Conservation (phyloP, 164 flowering plant species). For the Tetracentron sinense region DNA sequence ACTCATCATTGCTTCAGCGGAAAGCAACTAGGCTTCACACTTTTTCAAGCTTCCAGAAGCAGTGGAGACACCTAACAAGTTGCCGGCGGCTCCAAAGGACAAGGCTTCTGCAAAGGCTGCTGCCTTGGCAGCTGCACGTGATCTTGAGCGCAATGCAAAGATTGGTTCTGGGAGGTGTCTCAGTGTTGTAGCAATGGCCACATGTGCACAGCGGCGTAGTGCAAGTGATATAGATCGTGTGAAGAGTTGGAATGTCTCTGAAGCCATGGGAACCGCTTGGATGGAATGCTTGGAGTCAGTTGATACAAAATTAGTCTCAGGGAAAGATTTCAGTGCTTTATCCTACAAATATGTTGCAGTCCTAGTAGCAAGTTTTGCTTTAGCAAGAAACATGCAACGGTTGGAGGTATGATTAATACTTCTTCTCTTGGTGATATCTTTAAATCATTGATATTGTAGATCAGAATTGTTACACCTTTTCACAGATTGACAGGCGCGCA, state of each 20-base stretch:
- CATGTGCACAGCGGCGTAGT: conserved; percentile 88
- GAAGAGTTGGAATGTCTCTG: conserved; percentile 83
- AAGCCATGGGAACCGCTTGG: conserved; percentile 99
- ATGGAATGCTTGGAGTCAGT: conserved; percentile 88
- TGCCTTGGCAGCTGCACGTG: conserved; percentile 98
- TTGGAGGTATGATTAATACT: conserved; percentile 57
- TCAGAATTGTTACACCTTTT: conserved; percentile 7
- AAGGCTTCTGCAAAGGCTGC: conserved; percentile 99
- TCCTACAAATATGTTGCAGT: conserved; percentile 90
- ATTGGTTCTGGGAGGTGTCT: conserved; percentile 99
- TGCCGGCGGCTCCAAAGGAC: conserved; percentile 65
- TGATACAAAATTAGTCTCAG: conserved; percentile 83
- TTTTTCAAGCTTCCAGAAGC: conserved; percentile 91
- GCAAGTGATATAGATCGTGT: conserved; percentile 79
- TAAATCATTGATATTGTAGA: not conserved
- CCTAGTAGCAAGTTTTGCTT: conserved; percentile 93
- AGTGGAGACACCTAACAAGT: conserved; percentile 46
- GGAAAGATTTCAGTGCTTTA: conserved; percentile 86
- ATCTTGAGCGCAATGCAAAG: conserved; percentile 94
- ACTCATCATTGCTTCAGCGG: conserved; percentile 75
- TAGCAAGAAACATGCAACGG: conserved; percentile 94
- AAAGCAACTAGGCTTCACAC: conserved; percentile 71
- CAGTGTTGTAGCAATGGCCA: conserved; percentile 99
- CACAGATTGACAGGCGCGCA: conserved; percentile 83
- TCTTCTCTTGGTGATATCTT: not conserved